Percentiles rank a stretch among this genome's conserved stretches.
Evolutionary conservation across 1,284 basidiomycete species (phyloP).

Genomic region (Phylloboletellus chloephorus): DNA sequence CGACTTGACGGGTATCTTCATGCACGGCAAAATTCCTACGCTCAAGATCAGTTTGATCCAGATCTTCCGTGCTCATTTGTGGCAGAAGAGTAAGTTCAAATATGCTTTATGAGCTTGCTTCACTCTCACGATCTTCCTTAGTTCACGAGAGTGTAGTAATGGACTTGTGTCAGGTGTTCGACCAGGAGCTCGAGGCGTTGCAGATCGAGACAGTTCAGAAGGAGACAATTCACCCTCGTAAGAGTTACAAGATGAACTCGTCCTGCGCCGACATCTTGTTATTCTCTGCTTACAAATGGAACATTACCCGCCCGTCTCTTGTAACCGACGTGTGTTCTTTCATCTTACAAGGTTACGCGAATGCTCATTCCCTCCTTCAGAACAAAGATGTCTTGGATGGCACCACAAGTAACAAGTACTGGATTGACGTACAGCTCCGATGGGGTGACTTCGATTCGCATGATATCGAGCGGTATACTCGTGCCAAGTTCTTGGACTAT

Average conservation of each 20-base stretch:
- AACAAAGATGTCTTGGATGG: conserved; percentile 95
- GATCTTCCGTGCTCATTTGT: conserved; percentile 99
- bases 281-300: conserved; percentile 99
- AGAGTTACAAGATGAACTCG: conserved; percentile 99
- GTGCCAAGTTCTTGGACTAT: conserved; percentile 97
- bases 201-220: conserved; percentile 99
- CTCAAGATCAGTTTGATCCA: conserved; percentile 98
- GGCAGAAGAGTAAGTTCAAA: conserved; percentile 84
- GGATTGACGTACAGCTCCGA: conserved; percentile 96
- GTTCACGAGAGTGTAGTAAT: conserved; percentile 91
- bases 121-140: conserved; percentile 27
- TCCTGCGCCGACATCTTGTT: conserved; percentile 94
- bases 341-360: neutral
- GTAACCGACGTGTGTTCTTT: conserved; percentile 75
- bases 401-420: conserved; percentile 97
- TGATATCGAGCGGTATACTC: conserved; percentile 95
- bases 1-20: conserved; percentile 92
- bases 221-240: conserved; percentile 98
- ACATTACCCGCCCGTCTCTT: conserved; percentile 93
- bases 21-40: conserved; percentile 98
- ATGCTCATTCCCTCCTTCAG: conserved; percentile 33
- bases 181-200: conserved; percentile 96
- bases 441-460: conserved; percentile 99
- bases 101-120: conserved; percentile 3
- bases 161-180: conserved; percentile 99